Base-by-base conservation (phyloP, 768 basidiomycete species). In the Leccinum variicolor region DNA sequence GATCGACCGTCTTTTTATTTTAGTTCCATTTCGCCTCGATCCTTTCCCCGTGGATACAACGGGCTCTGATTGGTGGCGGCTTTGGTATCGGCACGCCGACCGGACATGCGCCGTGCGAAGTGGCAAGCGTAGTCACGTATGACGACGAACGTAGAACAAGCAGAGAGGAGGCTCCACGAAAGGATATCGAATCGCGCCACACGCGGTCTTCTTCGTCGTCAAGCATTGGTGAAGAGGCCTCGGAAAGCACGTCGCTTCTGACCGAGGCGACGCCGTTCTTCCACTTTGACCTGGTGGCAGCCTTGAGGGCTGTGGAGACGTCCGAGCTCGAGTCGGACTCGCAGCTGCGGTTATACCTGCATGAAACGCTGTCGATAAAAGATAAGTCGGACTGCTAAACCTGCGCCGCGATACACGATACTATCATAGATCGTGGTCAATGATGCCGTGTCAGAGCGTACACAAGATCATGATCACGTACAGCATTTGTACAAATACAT, bases 11-110 rank as follows among this genome's bases (percentile, higher is more conserved):
- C 23, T 23, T 19, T 4, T 9, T 3, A 23, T 33, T 25, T 33
- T 70, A 93, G 82, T 98, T 97, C 81, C 96, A 98, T 76, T 99
- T 99, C 70, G 89, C 92, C 5, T 85, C 90, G 34, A 79, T 98
- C 34, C 83, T 95, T 54, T 94, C 92, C 1, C 94, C 94, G 0
- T 99, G 95, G 96, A 91, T 93, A 58, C 84, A 89, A 54, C 89
- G 95, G 51, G 91, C 92, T 5, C 80, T 95, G 33, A 75, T 93
- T 49, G 92, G 94, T 4, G 95, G 89, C 57, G 93, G 93, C 2
- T 98, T 98, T 69, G 96, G 96, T 8, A 79, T 79, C 19, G 90
- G 92, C n/a, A 69, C 70, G 14, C 69, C 78, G 3, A 59, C 74
- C 3, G 46, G 15, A 9, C 71, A 67, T 19, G 62, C 73, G 0